Percentiles rank a stretch among this genome's conserved stretches.
Evolutionary conservation across 73 alveolate genomes (phyloP).

Genomic region (Stentor coeruleus): DNA sequence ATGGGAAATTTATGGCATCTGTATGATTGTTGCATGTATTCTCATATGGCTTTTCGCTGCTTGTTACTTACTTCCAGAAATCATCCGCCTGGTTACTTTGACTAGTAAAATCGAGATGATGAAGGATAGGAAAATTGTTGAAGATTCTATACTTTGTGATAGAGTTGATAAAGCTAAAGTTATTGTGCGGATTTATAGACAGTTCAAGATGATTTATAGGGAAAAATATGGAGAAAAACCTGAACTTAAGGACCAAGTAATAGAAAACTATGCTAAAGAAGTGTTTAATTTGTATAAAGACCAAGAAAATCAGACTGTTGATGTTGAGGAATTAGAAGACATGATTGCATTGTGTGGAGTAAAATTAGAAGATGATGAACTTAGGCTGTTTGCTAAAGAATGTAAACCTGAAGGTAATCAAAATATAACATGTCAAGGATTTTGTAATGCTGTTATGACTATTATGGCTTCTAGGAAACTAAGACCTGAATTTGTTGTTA

Average conservation of each 20-base stretch:
- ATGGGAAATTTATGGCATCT: not conserved
- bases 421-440: not conserved
- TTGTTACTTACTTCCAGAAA: slow-evolving; percentile 14
- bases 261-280: not conserved
- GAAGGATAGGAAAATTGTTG: slow-evolving; percentile 1
- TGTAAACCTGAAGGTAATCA: not conserved
- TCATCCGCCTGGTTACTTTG: not conserved
- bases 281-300: not conserved
- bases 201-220: slow-evolving; percentile 17
- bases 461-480: not conserved
- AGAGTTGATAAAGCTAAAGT: not conserved
- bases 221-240: not conserved
- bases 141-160: not conserved
- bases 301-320: not conserved
- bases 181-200: not conserved
- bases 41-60: not conserved
- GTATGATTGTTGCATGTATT: not conserved
- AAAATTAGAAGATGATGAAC: not conserved
- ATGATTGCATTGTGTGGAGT: slow-evolving; percentile 10
- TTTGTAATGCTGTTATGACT: not conserved
- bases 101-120: slow-evolving; percentile 13
- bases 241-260: not conserved
- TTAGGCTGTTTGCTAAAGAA: slow-evolving; percentile 19
- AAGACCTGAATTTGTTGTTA: not conserved
- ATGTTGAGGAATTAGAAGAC: not conserved